Percentiles rank a stretch among this genome's conserved stretches.
phyloP scores from a whole-genome alignment of 2,329 filamentous ascomycete genomes.

The Fusarium brevicatenulatum region DNA sequence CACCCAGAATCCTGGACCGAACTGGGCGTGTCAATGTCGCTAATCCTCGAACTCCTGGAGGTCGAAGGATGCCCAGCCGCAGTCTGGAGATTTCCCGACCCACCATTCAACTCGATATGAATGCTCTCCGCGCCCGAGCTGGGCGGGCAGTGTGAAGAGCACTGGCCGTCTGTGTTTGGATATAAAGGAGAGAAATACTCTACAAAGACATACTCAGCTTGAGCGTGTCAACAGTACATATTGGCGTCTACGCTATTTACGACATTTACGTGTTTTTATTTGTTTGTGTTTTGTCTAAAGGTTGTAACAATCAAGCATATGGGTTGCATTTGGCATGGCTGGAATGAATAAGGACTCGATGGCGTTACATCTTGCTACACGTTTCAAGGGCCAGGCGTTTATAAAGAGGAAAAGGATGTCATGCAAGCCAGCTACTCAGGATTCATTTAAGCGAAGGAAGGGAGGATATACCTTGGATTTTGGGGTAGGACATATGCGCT shows the following conservation, averaged over 20 bases:
- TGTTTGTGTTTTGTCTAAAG: slow-evolving; percentile 34
- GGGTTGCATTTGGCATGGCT: slow-evolving; percentile 31
- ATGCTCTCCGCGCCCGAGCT: slow-evolving; percentile 38
- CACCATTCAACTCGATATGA: slow-evolving; percentile 43
- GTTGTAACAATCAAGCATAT: slow-evolving; percentile 32
- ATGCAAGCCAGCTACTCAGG: slow-evolving; percentile 23
- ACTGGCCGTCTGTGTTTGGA: slow-evolving; percentile 35
- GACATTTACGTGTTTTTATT: slow-evolving; percentile 30
- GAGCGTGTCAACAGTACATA: slow-evolving; percentile 7
- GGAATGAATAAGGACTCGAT: slow-evolving; percentile 26
- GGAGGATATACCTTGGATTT: slow-evolving; percentile 36
- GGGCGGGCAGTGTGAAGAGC: slow-evolving; percentile 42
- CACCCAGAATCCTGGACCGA: slow-evolving; percentile 59
- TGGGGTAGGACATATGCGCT: slow-evolving; percentile 33
- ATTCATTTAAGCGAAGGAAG: slow-evolving; percentile 7
- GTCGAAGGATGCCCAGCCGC: slow-evolving; percentile 63
- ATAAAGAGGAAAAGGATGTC: slow-evolving; percentile 31
- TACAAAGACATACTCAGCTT: not conserved
- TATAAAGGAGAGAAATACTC: slow-evolving; percentile 12
- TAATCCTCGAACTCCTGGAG: slow-evolving; percentile 65
- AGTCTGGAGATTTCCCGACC: slow-evolving; percentile 65
- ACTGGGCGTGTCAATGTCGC: slow-evolving; percentile 67
- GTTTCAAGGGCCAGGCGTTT: slow-evolving; percentile 37
- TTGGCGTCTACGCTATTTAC: slow-evolving; percentile 19
- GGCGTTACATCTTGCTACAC: slow-evolving; percentile 33